Conservation (phyloP, 345 rosid species). For the Syzygium grande region DNA sequence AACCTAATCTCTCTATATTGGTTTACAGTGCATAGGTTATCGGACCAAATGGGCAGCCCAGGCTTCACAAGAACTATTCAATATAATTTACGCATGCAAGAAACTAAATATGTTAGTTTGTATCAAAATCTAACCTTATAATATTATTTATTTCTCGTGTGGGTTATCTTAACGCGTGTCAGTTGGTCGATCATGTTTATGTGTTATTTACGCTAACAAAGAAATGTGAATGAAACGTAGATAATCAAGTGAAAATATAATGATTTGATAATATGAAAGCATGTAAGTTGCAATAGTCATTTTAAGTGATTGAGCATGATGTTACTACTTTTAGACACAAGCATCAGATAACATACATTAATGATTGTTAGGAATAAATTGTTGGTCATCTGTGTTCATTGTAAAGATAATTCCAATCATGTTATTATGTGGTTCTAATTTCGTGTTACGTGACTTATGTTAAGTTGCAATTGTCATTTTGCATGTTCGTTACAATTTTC, state of each 20-base stretch:
- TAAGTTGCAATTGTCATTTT: too few relatives aligned
- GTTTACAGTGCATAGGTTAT: background rate
- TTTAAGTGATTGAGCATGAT: background rate
- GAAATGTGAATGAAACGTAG: background rate
- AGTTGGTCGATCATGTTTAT: background rate
- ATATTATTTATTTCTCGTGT: too few relatives aligned
- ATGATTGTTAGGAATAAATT: background rate
- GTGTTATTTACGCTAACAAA: background rate
- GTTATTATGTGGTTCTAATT: background rate
- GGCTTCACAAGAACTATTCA: background rate
- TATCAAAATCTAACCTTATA: too few relatives aligned
- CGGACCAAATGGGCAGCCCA: background rate
- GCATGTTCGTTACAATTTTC: too few relatives aligned
- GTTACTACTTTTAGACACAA: too few relatives aligned
- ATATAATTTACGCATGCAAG: background rate
- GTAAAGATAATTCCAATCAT: background rate
- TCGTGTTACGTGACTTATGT: background rate
- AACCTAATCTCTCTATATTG: too few relatives aligned
- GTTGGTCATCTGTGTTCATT: background rate
- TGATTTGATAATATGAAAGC: background rate
- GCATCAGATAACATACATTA: background rate
- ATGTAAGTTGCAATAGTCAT: background rate
- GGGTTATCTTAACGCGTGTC: fast-evolving
- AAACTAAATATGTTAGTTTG: background rate
- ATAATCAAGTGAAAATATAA: background rate